phyloP scores from a whole-genome alignment of 805 yeast genomes.

The Monosporozyma yasuniensis region DNA sequence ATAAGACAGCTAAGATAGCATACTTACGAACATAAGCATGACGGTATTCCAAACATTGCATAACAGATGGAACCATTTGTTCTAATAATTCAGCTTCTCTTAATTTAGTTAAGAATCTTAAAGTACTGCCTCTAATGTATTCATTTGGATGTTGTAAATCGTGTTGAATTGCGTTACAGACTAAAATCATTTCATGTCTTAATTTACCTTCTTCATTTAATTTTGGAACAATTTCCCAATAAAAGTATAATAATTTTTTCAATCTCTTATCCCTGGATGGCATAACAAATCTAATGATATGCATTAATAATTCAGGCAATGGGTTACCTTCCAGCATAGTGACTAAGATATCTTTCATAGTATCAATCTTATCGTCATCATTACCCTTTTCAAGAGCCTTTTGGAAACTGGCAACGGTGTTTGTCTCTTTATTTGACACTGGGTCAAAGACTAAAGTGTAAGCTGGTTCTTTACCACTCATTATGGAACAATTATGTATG shows the following conservation, averaged over 20 bases:
- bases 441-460: constrained; percentile 79
- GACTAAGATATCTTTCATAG: constrained; percentile 82
- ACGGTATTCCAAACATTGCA: constrained; percentile 87
- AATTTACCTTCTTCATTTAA: constrained; percentile 79
- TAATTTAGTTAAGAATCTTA: constrained; percentile 82
- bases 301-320: constrained; percentile 90
- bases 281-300: constrained; percentile 93
- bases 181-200: constrained; percentile 97
- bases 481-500: not conserved
- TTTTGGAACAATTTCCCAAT: constrained; percentile 98
- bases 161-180: constrained; percentile 94
- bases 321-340: constrained; percentile 89
- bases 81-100: constrained; percentile 90
- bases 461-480: constrained; percentile 33
- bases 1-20: constrained; percentile 83
- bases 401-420: constrained; percentile 63
- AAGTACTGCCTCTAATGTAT: constrained; percentile 88
- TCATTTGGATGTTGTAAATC: constrained; percentile 98
- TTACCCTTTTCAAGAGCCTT: constrained; percentile 76
- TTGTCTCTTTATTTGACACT: constrained; percentile 48
- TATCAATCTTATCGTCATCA: constrained; percentile 77
- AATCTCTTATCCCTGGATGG: constrained; percentile 86
- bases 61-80: constrained; percentile 87
- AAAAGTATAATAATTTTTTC: constrained; percentile 85
- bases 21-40: constrained; percentile 97